phyloP scores from a whole-genome alignment of 306 rosid genomes.

The Gastrolobium bilobum region DNA sequence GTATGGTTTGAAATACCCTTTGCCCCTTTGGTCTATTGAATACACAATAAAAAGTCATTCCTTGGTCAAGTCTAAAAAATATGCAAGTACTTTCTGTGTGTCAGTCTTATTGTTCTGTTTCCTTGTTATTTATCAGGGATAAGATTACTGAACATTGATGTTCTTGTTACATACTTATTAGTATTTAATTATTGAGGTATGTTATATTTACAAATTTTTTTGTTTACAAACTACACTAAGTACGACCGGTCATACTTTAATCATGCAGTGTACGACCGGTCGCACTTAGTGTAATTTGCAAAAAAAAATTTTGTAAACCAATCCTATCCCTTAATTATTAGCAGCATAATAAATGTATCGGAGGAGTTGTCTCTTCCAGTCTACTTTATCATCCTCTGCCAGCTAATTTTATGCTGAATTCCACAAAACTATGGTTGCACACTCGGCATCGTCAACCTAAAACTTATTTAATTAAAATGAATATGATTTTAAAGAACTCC shows the following conservation, averaged over 20 bases:
- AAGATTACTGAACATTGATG: not conserved
- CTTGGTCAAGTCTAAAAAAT: not conserved
- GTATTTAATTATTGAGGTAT: too few species aligned
- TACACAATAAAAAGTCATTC: not conserved
- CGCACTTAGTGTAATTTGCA: too few species aligned
- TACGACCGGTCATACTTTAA: too few species aligned
- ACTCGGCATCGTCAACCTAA: not conserved
- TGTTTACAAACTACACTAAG: too few species aligned
- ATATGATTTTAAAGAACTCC: not conserved
- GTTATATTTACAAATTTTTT: too few species aligned
- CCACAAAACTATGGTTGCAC: not conserved
- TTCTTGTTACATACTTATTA: not conserved
- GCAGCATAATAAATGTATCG: not conserved
- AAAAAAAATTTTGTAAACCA: too few species aligned
- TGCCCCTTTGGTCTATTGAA: not conserved
- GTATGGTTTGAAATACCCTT: slow-evolving; percentile 19
- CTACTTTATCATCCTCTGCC: slow-evolving; percentile 23
- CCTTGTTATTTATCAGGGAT: not conserved
- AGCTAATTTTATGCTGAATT: slow-evolving; percentile 16
- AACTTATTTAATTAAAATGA: not conserved
- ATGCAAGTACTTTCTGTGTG: not conserved
- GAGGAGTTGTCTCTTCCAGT: not conserved
- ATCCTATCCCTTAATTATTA: too few species aligned
- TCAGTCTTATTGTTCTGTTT: not conserved
- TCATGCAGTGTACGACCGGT: too few species aligned